phyloP scores from a whole-genome alignment of 441 rosid genomes.

The Mallotus repandus region DNA sequence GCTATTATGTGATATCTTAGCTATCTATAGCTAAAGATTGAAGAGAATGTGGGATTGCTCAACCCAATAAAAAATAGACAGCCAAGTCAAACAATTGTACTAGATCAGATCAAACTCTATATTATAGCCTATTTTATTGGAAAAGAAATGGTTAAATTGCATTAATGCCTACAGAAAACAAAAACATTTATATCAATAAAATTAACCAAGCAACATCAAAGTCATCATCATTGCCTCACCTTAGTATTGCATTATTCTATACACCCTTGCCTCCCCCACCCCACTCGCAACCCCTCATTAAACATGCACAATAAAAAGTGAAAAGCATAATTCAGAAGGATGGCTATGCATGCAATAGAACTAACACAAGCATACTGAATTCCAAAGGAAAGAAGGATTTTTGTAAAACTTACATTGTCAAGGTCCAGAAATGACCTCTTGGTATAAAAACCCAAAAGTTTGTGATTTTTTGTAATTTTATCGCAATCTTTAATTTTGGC shows the following conservation, averaged over 20 bases:
- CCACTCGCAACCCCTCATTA: too few relatives aligned
- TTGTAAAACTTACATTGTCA: not conserved
- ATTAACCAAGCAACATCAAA: constrained; percentile 5
- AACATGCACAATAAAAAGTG: too few relatives aligned
- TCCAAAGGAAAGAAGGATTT: not conserved
- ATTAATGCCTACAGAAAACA: not conserved
- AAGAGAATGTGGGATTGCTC: not conserved
- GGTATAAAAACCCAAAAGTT: too few relatives aligned
- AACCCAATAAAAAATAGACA: not conserved
- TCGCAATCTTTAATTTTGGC: too few relatives aligned
- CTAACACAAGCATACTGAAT: not conserved
- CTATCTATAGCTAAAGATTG: constrained; percentile 6
- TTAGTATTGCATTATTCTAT: not conserved
- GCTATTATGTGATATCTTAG: not conserved
- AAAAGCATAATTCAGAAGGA: too few relatives aligned
- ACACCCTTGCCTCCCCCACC: too few relatives aligned
- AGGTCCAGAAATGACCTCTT: not conserved
- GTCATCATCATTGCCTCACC: constrained; percentile 7
- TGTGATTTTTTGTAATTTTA: too few relatives aligned
- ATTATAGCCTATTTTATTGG: not conserved
- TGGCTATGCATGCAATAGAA: not conserved
- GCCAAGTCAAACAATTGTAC: constrained; percentile 10
- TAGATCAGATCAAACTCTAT: not conserved
- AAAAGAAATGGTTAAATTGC: not conserved
- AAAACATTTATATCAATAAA: not conserved